Base-by-base conservation (phyloP, 495 filamentous ascomycete species). In the Penicillium egyptiacum region DNA sequence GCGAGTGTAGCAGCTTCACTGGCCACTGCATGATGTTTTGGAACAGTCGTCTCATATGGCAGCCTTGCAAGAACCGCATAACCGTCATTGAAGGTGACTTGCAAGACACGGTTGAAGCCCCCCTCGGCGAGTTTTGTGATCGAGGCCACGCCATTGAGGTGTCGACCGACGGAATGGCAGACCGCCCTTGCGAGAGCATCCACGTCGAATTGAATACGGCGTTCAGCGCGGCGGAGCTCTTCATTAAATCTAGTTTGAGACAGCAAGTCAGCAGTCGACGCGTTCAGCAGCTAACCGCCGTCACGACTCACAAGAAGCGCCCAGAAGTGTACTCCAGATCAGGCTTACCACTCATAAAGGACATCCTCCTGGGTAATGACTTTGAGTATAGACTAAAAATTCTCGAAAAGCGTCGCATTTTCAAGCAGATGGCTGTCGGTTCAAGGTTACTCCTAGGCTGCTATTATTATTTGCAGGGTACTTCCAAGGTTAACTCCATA, bases 1-100 rank as follows among this genome's bases (percentile, higher is more conserved):
- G 58, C 63, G 45, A 77, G 61, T 20, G 73, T 75, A 0, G 73
- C 70, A 30, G 67, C 74, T 45, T 77, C 71, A 61, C 73, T 75
- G 5, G 67, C 71, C 3, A 68, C 63, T 17, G 63, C 48, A 40
- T 63, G 47, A 45, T 62, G 42, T 53, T 68, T 70, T 9, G 69
- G 70, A 6, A 59, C 59, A 19, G 68, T 70, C 2, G 48, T 45
- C n/a, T 50, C 56, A 48, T 66, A 73, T 1, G 70, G 72, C 6
- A 72, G 42, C 20, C 66, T 54, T 28, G 66, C 62, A 57, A 74
- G 53, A 25, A 71, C 23, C 53, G 58, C 20, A 33, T 58, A 60
- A 11, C 64, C 64, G 40, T 72, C 66, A 14, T 58, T 35, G 55
- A 71, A 64, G 20, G 62, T 63, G 43, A 63, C 22, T 35, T 62